Base-by-base conservation (phyloP, 345 rosid genomes). In the Rhizophora apiculata region DNA sequence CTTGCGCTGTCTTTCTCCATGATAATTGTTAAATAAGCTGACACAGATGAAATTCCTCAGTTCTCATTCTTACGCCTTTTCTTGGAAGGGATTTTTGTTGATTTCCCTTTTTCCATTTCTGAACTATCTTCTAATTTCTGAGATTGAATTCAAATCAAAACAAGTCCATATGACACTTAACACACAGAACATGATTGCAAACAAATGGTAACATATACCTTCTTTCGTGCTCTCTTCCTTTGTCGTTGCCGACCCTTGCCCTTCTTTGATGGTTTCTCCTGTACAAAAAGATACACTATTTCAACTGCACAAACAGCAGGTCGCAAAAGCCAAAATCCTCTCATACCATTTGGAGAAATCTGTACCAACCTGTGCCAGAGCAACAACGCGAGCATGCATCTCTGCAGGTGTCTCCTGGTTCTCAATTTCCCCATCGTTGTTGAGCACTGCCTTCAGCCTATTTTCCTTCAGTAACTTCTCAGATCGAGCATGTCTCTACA, bases 381-480 rank as follows among this genome's bases (percentile, higher is more conserved):
- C 81, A 15, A 83, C 36, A 63, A 83, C 68, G 64, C 88, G 81
- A 61, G 88, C 79, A 72, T 84, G 68, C 84, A 76, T 65, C 82
- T 85, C 92, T 22, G 78, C 80, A 48, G 84, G 78, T 21, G 86
- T 85, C 76, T 87, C 92, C 71, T 82, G 90, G 70, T 85, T 76
- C 84, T 89, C 90, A 52, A 84, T 81, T 74, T 87, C 88, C 69
- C 92, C 92, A 75, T 84, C 82, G 68, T 82, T 74, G 62, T 87
- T 86, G 57, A 89, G 88, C 68, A 82, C 76, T 32, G 81, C 76
- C 84, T 87, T 87, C 64, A 89, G 79, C 69, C 82, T 85, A 68
- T 85, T 85, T 71, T 85, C 90, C 77, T 84, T 82, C 30, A 86
- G 79, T 69, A 86, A 75, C 73, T 87, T 89, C 81, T 84, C 86